A percentile compares a stretch with the other conserved stretches of the same genome.
These are phyloP conservation scores for Colletotrichum sp. DNA, from an alignment of 2,329 filamentous ascomycete genomes.

Conservation along the genomic window DNA sequence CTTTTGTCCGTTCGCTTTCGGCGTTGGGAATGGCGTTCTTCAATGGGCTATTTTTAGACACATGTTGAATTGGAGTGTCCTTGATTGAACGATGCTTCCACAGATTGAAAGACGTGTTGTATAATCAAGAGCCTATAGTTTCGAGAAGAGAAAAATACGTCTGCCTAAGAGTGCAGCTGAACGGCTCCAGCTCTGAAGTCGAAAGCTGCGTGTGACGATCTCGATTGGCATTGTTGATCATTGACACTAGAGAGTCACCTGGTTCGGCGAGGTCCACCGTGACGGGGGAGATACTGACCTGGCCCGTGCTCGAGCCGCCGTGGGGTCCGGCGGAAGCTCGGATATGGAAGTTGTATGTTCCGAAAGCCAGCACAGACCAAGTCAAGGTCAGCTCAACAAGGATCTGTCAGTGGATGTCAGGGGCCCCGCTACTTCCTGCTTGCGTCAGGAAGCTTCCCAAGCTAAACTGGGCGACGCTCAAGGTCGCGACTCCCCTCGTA, in stretches of 20 bases:
- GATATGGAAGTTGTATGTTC: background rate
- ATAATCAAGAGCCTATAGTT: background rate
- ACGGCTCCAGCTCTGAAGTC: background rate
- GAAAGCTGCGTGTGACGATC: background rate
- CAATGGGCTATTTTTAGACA: background rate
- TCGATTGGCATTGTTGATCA: background rate
- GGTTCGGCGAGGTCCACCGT: background rate
- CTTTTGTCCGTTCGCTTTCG: background rate
- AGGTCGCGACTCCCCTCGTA: conserved; percentile 12
- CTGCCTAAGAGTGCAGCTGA: background rate
- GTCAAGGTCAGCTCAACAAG: background rate
- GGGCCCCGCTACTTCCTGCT: background rate
- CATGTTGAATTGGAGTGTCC: background rate
- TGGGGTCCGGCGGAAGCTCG: background rate
- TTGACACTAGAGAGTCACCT: background rate
- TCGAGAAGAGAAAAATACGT: background rate
- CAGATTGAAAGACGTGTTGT: fast-evolving
- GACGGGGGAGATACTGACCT: background rate
- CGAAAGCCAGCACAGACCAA: background rate
- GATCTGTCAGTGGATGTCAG: conserved; percentile 7
- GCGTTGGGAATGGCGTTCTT: background rate
- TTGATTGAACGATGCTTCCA: background rate
- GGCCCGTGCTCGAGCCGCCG: background rate
- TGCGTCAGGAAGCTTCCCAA: conserved; percentile 14
- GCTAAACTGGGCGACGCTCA: conserved; percentile 3